Evolutionary conservation across 2,329 filamentous ascomycete species (phyloP).

Genomic region (Fusarium newnesense): DNA sequence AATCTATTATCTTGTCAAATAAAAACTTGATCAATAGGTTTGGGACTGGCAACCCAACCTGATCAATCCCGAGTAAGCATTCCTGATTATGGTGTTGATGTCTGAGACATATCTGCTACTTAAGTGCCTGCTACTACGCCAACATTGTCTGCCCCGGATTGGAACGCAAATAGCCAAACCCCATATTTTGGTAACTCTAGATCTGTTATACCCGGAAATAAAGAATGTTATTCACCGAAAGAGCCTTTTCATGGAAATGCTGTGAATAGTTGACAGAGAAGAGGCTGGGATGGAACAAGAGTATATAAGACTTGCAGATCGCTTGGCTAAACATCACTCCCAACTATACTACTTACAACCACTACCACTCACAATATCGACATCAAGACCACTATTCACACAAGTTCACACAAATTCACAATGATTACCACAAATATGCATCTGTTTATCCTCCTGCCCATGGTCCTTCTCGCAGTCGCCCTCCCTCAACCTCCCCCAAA

Average conservation of each 20-base stretch:
- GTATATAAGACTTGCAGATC: constrained; percentile 13
- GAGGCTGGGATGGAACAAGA: background rate
- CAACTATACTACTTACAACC: background rate
- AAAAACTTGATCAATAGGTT: background rate
- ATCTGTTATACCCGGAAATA: background rate
- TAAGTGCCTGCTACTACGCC: constrained; percentile 1
- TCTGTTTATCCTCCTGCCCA: constrained; percentile 19
- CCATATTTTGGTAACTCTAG: background rate
- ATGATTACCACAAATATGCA: constrained; percentile 8
- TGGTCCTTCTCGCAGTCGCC: constrained; percentile 38
- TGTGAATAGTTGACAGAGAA: background rate
- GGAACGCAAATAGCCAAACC: constrained; percentile 5
- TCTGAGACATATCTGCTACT: constrained; percentile 11
- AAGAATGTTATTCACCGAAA: background rate
- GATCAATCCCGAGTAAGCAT: background rate
- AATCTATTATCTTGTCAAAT: background rate
- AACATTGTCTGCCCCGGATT: constrained; percentile 13
- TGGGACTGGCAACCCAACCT: background rate
- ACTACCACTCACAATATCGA: background rate
- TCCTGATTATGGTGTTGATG: background rate
- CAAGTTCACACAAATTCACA: too few relatives aligned
- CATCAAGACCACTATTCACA: background rate
- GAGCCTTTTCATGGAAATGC: background rate
- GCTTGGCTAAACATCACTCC: background rate
- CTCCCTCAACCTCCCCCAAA: constrained; percentile 27